Base-by-base conservation (phyloP, 75 land plant species). In the Pinus taeda region DNA sequence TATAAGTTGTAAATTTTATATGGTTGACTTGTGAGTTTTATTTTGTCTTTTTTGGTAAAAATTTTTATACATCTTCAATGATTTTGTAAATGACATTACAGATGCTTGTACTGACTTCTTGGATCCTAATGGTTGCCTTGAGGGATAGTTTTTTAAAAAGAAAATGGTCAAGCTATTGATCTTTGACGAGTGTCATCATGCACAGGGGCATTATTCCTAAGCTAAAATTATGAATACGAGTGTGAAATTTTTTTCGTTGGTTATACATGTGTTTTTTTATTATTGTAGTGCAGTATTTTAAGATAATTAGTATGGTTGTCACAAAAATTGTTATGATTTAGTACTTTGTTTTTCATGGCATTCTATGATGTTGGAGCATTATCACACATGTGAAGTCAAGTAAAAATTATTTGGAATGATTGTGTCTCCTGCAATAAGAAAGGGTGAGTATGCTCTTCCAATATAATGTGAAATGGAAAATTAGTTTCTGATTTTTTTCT, bases 31-130 rank as follows among this genome's bases (percentile, higher is more conserved):
- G 9, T 9, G 1, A 49, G 55, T 9, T 49, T 49, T 39, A 33
- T 45, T 9, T 49, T 49, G 12, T 1, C 12, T 3, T 11, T 49
- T 49, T 49, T 9, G 1, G 12, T 49, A 49, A 49, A 1, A 49
- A 9, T 49, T 11, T 11, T 11, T 49, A 9, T 49, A 49, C 12
- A 49, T 49, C 55, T 49, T 49, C 12, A 49, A 49, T 49, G 55
- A 49, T 49, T 49, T 49, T 49, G 55, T 49, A 49, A 49, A 49
- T 11, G 9, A 65, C 42, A 39, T 67, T 66, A 61, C 79, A 95
- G 93, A 95, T 97, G 17, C 73, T 97, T 71, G 95, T 94, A 14
- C 94, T 97, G 99, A 97, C 98, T 29, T 93, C 98, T 8, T 93
- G 88, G 73, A 81, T 97, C 72, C 59, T 94, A 12, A 64, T 94